Evolutionary conservation across 768 basidiomycete species (phyloP).

Genomic region (Agaricus blazei): DNA sequence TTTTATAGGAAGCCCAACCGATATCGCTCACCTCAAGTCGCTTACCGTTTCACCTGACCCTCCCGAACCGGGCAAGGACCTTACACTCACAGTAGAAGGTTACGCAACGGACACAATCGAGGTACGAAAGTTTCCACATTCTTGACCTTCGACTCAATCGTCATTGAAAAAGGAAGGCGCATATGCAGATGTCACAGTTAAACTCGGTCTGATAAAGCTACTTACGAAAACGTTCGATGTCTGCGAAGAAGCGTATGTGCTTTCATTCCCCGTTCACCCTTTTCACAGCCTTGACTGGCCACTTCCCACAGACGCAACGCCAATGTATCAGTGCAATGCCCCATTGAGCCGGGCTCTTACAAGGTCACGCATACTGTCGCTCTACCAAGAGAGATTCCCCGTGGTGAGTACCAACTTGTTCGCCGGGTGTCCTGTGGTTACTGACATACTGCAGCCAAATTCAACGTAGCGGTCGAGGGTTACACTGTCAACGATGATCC

Average conservation of each 20-base stretch:
- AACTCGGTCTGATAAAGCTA: constrained; percentile 89
- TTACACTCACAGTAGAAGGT: constrained; percentile 81
- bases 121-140: constrained; percentile 31
- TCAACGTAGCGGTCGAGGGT: constrained; percentile 62
- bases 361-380: constrained; percentile 73
- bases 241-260: constrained; percentile 90
- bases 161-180: constrained; percentile 68
- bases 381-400: constrained; percentile 88
- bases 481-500: constrained; percentile 70
- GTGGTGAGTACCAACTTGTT: constrained; percentile 34
- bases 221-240: constrained; percentile 79
- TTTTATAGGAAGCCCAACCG: constrained; percentile 34
- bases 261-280: not conserved
- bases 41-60: constrained; percentile 80
- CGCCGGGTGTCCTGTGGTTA: not conserved
- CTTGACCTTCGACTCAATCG: not conserved
- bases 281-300: not conserved
- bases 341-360: constrained; percentile 69
- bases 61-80: constrained; percentile 76
- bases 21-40: constrained; percentile 60
- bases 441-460: constrained; percentile 61
- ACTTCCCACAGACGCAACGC: constrained; percentile 54
- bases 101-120: constrained; percentile 52
- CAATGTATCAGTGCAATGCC: constrained; percentile 78
- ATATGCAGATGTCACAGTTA: constrained; percentile 83